These are phyloP conservation scores for Komagataea norvegica DNA, from an alignment of 1,139 yeast species.

Conservation along the genomic window DNA sequence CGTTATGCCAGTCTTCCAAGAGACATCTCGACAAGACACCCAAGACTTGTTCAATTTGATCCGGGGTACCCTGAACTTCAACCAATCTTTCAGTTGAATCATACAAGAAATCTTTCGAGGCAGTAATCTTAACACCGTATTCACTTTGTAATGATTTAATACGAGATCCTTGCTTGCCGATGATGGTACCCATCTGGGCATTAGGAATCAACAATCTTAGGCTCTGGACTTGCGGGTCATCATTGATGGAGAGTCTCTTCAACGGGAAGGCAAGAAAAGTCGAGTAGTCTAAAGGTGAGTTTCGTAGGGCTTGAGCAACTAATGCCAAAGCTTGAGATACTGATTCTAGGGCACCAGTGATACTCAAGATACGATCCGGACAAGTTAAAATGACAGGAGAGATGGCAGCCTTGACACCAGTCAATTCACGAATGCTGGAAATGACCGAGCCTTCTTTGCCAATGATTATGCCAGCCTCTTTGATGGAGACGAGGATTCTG, in stretches of 20 bases:
- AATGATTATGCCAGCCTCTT: conserved; percentile 88
- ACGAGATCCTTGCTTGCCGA: conserved; percentile 80
- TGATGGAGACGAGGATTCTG: conserved; percentile 74
- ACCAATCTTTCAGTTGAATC: conserved; percentile 85
- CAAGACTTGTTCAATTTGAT: conserved; percentile 53
- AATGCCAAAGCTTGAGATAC: conserved; percentile 69
- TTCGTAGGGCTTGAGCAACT: conserved; percentile 60
- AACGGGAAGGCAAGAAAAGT: conserved; percentile 54
- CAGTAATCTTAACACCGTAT: conserved; percentile 75
- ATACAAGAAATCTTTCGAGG: conserved; percentile 79
- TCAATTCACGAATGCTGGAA: conserved; percentile 69
- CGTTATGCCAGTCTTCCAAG: conserved; percentile 64
- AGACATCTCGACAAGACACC: conserved; percentile 67
- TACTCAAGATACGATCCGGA: conserved; percentile 78
- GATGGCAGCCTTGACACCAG: conserved; percentile 85
- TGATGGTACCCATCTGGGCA: conserved; percentile 85
- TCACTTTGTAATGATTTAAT: conserved; percentile 76
- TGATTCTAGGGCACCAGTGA: conserved; percentile 72
- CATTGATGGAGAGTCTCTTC: conserved; percentile 48
- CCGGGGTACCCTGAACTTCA: conserved; percentile 80
- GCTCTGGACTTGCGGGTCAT: conserved; percentile 48
- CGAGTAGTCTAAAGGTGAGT: conserved; percentile 30
- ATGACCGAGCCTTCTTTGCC: conserved; percentile 85
- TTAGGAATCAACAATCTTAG: conserved; percentile 77
- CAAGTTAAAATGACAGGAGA: conserved; percentile 79